These are phyloP conservation scores for Paragyromitra xinjiangensis DNA, from an alignment of 495 filamentous ascomycete species.

Conservation along the genomic window DNA sequence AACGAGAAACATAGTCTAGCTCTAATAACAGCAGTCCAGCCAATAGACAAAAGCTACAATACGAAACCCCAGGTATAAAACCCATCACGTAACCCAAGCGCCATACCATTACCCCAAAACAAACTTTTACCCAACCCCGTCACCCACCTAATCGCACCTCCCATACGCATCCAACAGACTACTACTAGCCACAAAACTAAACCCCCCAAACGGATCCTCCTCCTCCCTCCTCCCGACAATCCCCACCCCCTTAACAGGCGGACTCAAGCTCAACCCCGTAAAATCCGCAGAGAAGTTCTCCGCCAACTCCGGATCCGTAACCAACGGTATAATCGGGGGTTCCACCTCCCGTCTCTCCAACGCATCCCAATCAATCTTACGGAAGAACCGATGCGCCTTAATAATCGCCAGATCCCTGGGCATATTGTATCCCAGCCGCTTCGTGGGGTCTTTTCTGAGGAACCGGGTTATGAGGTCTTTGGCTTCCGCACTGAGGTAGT, in stretches of 20 bases:
- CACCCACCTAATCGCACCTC: slow-evolving; percentile 47
- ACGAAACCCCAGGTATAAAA: too few relatives aligned
- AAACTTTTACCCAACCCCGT: neutral
- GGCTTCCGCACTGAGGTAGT: slow-evolving; percentile 86
- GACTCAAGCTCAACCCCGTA: slow-evolving; percentile 82
- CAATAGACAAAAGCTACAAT: too few relatives aligned
- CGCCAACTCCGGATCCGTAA: slow-evolving; percentile 92
- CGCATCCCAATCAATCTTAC: slow-evolving; percentile 90
- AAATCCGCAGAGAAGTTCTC: slow-evolving; percentile 94
- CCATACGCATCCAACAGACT: slow-evolving; percentile 75
- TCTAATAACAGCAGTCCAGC: too few relatives aligned
- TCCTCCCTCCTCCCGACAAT: slow-evolving; percentile 57
- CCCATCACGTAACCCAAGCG: too few relatives aligned
- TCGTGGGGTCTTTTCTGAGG: slow-evolving; percentile 87
- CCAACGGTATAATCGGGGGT: slow-evolving; percentile 87
- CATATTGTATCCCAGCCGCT: slow-evolving; percentile 86
- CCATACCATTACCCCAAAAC: neutral
- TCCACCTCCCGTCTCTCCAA: slow-evolving; percentile 79
- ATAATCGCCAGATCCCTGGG: slow-evolving; percentile 84
- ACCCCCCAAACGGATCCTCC: slow-evolving; percentile 86
- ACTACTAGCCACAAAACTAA: slow-evolving; percentile 90
- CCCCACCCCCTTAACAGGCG: slow-evolving; percentile 63
- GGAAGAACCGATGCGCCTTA: slow-evolving; percentile 95
- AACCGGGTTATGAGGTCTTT: slow-evolving; percentile 91
- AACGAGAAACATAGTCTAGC: too few relatives aligned